phyloP scores from a whole-genome alignment of 352 stramenopile genomes.

The Globisporangium takayamanum region DNA sequence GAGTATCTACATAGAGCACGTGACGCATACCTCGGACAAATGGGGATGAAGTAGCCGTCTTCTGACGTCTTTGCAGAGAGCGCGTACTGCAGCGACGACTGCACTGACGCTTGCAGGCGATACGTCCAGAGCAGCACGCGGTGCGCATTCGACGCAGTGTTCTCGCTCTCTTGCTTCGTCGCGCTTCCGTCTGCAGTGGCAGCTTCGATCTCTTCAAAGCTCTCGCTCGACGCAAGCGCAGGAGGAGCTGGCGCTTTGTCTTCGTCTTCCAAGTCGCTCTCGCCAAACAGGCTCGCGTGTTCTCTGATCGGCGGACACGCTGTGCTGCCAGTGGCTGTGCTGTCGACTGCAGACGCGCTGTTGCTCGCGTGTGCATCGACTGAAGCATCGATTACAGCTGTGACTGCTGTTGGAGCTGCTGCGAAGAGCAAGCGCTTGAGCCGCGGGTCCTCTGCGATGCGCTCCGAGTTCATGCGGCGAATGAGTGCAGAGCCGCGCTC shows the following conservation, averaged over 20 bases:
- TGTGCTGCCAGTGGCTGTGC: background rate
- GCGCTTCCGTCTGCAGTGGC: conserved; percentile 35
- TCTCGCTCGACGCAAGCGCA: conserved; percentile 32
- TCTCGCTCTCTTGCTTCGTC: conserved; percentile 72
- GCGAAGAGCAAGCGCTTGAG: conserved; percentile 56
- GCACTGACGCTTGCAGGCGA: conserved; percentile 63
- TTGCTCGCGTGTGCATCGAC: background rate
- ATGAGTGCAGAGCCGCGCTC: conserved; percentile 80
- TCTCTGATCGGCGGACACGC: conserved; percentile 8
- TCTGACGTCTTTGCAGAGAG: conserved; percentile 76
- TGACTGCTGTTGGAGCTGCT: conserved; percentile 15
- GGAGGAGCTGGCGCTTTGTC: conserved; percentile 16
- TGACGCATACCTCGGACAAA: conserved; percentile 48
- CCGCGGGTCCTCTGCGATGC: conserved; percentile 76
- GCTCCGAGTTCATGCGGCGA: conserved; percentile 86
- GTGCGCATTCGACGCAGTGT: conserved; percentile 62
- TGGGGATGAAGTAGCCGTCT: conserved; percentile 76
- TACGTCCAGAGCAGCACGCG: conserved; percentile 77
- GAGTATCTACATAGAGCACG: background rate
- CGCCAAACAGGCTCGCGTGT: conserved; percentile 14
- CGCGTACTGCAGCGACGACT: conserved; percentile 67
- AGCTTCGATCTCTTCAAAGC: conserved; percentile 67
- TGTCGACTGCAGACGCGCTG: background rate
- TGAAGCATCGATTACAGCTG: conserved; percentile 15
- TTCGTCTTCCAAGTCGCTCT: conserved; percentile 29